A percentile compares a stretch with the other conserved stretches of the same genome.
phyloP scores from a whole-genome alignment of 1,284 basidiomycete genomes.

The Athelia psychrophila region DNA sequence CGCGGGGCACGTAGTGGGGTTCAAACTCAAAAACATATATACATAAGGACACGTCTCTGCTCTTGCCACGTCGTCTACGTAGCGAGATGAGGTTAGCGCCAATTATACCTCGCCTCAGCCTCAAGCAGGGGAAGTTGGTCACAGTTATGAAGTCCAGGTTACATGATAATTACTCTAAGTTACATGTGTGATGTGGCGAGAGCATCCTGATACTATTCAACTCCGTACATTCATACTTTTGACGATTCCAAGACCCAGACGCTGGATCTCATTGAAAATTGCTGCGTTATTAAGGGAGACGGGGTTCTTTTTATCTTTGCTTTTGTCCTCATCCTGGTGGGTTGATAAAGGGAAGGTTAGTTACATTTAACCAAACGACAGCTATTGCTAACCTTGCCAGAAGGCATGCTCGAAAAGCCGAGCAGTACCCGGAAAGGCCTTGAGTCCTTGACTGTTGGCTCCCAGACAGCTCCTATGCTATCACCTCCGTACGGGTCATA shows the following conservation, averaged over 20 bases:
- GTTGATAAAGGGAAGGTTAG: slow-evolving; percentile 4
- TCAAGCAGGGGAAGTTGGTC: too few relatives aligned
- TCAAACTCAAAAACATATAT: too few relatives aligned
- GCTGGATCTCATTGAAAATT: slow-evolving; percentile 75
- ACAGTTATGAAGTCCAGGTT: too few relatives aligned
- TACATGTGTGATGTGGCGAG: not conserved
- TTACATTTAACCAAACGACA: slow-evolving; percentile 15
- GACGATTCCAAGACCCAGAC: slow-evolving; percentile 76
- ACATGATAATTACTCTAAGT: not conserved
- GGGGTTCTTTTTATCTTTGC: slow-evolving; percentile 53
- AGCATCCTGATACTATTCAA: too few relatives aligned
- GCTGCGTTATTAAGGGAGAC: slow-evolving; percentile 73
- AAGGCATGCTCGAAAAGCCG: slow-evolving; percentile 71
- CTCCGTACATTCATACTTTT: slow-evolving; percentile 36
- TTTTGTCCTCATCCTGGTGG: slow-evolving; percentile 26
- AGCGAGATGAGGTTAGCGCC: too few relatives aligned
- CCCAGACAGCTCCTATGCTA: slow-evolving; percentile 85
- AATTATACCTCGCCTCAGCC: too few relatives aligned
- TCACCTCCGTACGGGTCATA: slow-evolving; percentile 82
- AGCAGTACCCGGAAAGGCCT: slow-evolving; percentile 81
- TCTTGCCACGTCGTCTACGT: too few relatives aligned
- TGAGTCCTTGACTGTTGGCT: slow-evolving; percentile 58
- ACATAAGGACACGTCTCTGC: too few relatives aligned
- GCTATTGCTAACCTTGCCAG: slow-evolving; percentile 25
- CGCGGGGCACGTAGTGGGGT: too few relatives aligned